Percentiles rank a stretch among this genome's conserved stretches.
phyloP scores from a whole-genome alignment of 2,329 filamentous ascomycete genomes.

The Arthrobotrys sphaeroides region DNA sequence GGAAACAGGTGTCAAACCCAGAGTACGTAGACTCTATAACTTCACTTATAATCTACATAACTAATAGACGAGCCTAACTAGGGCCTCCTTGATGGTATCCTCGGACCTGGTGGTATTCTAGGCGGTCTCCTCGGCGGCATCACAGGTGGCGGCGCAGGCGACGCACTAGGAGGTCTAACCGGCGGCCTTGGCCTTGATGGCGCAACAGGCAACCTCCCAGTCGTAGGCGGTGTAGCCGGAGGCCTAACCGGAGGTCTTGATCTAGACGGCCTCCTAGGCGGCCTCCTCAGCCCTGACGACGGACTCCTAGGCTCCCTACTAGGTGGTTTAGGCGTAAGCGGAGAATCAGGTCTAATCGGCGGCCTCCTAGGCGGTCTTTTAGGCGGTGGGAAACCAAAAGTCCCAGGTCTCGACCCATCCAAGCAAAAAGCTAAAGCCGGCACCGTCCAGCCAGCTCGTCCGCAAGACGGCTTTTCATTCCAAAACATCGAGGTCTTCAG shows the following conservation, averaged over 20 bases:
- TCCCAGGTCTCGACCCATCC: slow-evolving; percentile 11
- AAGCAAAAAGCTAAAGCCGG: slow-evolving; percentile 27
- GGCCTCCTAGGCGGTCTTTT: slow-evolving; percentile 36
- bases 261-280: slow-evolving; percentile 8
- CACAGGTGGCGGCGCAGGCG: slow-evolving; percentile 10
- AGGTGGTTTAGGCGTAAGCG: slow-evolving; percentile 5
- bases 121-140: slow-evolving; percentile 26
- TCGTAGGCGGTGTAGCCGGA: not conserved
- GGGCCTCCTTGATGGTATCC: slow-evolving; percentile 30
- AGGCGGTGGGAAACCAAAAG: slow-evolving; percentile 12
- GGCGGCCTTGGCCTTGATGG: not conserved
- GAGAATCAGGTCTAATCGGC: slow-evolving; percentile 6
- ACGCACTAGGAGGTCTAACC: not conserved
- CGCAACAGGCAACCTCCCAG: not conserved
- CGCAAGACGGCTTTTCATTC: slow-evolving; percentile 34
- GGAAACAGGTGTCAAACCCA: not conserved
- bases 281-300: slow-evolving; percentile 1
- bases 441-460: not conserved
- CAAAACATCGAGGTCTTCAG: slow-evolving; percentile 32
- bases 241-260: not conserved
- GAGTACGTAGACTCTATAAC: slow-evolving; percentile 1
- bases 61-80: not conserved
- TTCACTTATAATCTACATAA: not conserved
- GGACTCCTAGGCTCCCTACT: slow-evolving; percentile 33
- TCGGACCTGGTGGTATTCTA: slow-evolving; percentile 15